Percentiles rank a stretch among this genome's conserved stretches.
phyloP scores from a whole-genome alignment of 441 rosid species.

The Biscutella auriculata region DNA sequence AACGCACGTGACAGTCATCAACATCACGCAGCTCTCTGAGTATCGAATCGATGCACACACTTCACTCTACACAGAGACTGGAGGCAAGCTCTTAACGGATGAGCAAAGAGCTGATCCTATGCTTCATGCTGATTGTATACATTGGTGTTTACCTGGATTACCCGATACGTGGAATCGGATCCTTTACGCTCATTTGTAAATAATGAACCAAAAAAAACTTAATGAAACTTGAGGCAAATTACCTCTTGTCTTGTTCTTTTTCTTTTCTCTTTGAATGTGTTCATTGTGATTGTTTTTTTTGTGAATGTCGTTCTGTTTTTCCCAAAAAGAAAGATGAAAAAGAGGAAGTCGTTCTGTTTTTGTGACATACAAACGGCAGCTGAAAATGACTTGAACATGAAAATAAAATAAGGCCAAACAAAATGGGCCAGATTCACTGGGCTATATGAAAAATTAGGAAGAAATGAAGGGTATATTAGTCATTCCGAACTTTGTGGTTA shows the following conservation, averaged over 20 bases:
- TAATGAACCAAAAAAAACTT: too few relatives aligned
- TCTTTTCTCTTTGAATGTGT: too few relatives aligned
- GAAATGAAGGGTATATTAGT: background rate
- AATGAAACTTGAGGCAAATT: too few relatives aligned
- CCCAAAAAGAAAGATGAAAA: background rate
- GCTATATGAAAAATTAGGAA: background rate
- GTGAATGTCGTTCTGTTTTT: too few relatives aligned
- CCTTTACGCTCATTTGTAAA: conserved; percentile 55
- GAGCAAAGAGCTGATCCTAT: conserved; percentile 58
- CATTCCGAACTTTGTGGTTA: background rate
- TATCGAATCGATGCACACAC: conserved; percentile 74
- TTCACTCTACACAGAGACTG: conserved; percentile 65
- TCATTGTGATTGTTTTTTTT: too few relatives aligned
- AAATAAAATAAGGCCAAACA: background rate
- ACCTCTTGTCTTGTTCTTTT: too few relatives aligned
- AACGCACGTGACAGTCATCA: conserved; percentile 53
- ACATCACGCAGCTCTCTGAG: conserved; percentile 77
- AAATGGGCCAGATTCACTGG: background rate
- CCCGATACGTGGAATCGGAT: conserved; percentile 89
- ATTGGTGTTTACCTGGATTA: conserved; percentile 86
- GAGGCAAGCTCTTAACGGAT: conserved; percentile 52
- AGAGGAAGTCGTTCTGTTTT: background rate
- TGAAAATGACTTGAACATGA: too few relatives aligned
- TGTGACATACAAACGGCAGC: too few relatives aligned
- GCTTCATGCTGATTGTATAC: conserved; percentile 75